phyloP scores from a whole-genome alignment of 805 yeast species.

The Sugiyamaella marilandica region DNA sequence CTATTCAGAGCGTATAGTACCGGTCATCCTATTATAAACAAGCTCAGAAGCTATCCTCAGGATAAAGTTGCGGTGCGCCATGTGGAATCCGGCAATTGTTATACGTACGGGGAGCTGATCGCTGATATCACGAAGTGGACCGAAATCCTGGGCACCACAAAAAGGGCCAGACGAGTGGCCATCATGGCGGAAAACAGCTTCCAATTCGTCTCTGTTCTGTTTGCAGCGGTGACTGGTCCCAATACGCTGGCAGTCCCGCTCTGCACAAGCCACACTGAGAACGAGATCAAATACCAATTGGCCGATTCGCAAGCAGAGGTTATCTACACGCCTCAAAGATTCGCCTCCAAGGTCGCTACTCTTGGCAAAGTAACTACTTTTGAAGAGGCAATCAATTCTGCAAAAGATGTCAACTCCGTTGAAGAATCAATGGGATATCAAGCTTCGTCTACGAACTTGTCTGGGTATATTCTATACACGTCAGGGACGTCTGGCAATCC shows the following conservation, averaged over 20 bases:
- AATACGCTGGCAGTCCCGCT: conserved; percentile 31
- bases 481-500: conserved; percentile 36
- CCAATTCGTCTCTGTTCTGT: conserved; percentile 27
- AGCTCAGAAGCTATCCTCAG: conserved; percentile 21
- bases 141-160: conserved; percentile 13
- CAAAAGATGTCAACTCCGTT: not conserved
- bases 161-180: conserved; percentile 24
- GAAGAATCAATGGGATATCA: not conserved
- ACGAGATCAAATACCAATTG: conserved; percentile 31
- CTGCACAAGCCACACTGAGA: conserved; percentile 31
- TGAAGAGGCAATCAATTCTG: not conserved
- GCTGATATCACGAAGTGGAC: conserved; percentile 27
- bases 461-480: conserved; percentile 32
- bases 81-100: conserved; percentile 28
- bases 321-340: conserved; percentile 28
- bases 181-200: conserved; percentile 34
- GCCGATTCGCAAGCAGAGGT: conserved; percentile 27
- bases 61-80: conserved; percentile 30
- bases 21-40: conserved; percentile 21
- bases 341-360: conserved; percentile 22
- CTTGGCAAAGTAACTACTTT: conserved; percentile 17
- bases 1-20: not conserved
- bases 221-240: conserved; percentile 28
- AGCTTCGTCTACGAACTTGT: not conserved
- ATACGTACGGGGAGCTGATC: conserved; percentile 29